These are phyloP conservation scores for Echeveria elegans DNA, from an alignment of 164 flowering plant genomes.

Conservation along the genomic window DNA sequence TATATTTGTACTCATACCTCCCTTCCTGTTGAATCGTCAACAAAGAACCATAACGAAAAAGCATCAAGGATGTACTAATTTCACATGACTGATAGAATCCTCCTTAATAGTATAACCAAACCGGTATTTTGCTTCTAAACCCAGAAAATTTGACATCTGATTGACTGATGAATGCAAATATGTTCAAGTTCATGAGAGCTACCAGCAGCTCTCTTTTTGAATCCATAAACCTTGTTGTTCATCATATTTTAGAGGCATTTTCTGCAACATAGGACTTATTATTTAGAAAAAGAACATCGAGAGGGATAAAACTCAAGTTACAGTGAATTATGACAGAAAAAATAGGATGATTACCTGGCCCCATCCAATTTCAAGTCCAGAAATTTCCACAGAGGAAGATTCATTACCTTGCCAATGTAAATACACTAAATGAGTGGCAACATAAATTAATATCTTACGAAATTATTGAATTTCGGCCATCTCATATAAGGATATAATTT, in stretches of 20 bases:
- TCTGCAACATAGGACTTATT: slow-evolving; percentile 27
- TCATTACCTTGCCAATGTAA: too few species aligned
- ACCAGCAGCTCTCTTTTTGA: slow-evolving; percentile 68
- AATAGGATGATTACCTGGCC: too few species aligned
- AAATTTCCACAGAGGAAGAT: too few species aligned
- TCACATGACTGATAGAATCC: not conserved
- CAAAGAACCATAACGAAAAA: not conserved
- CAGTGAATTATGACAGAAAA: too few species aligned
- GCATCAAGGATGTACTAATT: not conserved
- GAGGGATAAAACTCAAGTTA: not conserved
- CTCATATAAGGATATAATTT: too few species aligned
- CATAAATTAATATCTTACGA: too few species aligned
- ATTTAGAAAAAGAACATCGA: not conserved
- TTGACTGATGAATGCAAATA: not conserved
- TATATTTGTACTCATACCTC: slow-evolving; percentile 80
- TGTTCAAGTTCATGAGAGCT: slow-evolving; percentile 11
- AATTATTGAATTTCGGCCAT: too few species aligned
- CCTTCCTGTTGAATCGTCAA: slow-evolving; percentile 55
- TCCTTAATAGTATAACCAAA: not conserved
- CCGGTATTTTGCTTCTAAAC: too few species aligned
- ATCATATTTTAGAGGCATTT: slow-evolving; percentile 50
- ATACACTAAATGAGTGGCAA: too few species aligned
- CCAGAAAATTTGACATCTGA: not conserved
- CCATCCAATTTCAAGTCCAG: too few species aligned
- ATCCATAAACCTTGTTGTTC: slow-evolving; percentile 45